Evolutionary conservation across 768 basidiomycete species (phyloP), one percentile per base, ranked within the genome.

Genomic region (Boletus pseudo-olivaceus): DNA sequence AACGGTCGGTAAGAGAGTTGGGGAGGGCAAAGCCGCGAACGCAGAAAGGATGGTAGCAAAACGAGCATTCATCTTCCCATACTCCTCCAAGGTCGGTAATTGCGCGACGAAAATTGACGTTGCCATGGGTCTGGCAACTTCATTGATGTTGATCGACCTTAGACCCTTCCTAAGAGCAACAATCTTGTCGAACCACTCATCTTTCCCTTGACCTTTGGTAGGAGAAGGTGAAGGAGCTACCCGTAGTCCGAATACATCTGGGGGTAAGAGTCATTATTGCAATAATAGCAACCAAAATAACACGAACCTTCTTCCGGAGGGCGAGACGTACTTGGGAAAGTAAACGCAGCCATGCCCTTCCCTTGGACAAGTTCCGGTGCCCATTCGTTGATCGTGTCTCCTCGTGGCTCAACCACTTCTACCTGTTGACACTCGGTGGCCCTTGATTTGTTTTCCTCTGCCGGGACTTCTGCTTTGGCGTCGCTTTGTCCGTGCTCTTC

Each of bases 241-340:
- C 15, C 74, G 71, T 39, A 76, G 64, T 33, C 79, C 78, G 61
- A 89, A 88, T 14, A 87, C 77, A 69, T 88, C 87, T 84, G 35
- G 47, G 12, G 26, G n/a, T 11, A 38, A 33, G 11, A n/a, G 56
- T 56, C 35, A 53, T 44, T 49, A 40, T 17, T 43, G 35, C 40
- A 55, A 53, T 34, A 29, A 43, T 23, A 42, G 32, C 32, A 39
- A 40, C 33, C 20, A 4, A 15, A 44, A 51, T 40, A 39, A 26
- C 17, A 55, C 67, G 6, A 35, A 72, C 69, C 69, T 67, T 65
- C 67, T 44, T 62, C 59, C 8, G 34, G 43, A 33, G 34, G 15
- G 26, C n/a, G 19, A n/a, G 49, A 38, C 14, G 47, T 26, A 23
- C 48, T 38, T 8, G 62, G 50, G 10, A 42, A 9, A 30, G 47